These are phyloP conservation scores for Mycena leptocephala DNA, from an alignment of 768 basidiomycete species.

Conservation along the genomic window DNA sequence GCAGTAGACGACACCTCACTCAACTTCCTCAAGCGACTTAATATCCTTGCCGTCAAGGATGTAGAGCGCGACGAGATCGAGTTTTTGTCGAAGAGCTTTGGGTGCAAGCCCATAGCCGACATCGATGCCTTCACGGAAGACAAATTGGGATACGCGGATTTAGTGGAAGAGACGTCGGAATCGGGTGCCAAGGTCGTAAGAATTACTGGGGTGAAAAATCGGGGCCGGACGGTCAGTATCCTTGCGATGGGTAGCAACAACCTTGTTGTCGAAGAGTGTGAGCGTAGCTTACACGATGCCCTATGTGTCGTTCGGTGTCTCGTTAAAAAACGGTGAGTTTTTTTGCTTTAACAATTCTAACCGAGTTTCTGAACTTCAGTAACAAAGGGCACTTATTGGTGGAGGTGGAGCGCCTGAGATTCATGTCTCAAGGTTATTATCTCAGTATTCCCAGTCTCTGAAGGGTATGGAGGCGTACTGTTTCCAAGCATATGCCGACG, in stretches of 20 bases:
- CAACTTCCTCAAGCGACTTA: constrained; percentile 96
- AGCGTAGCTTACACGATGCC: constrained; percentile 97
- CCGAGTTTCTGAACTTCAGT: background rate
- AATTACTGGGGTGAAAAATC: constrained; percentile 95
- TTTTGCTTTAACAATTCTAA: background rate
- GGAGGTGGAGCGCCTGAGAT: constrained; percentile 99
- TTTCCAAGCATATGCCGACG: constrained; percentile 98
- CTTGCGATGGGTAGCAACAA: constrained; percentile 95
- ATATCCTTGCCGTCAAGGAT: constrained; percentile 97
- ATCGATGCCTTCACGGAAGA: constrained; percentile 98
- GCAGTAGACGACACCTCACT: constrained; percentile 99
- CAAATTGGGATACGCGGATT: constrained; percentile 96
- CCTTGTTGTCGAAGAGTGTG: constrained; percentile 96
- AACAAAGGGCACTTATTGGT: constrained; percentile 86
- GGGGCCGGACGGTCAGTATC: constrained; percentile 95
- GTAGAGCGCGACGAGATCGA: constrained; percentile 99
- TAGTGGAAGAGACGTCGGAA: constrained; percentile 91
- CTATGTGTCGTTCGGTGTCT: constrained; percentile 99
- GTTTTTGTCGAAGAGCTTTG: constrained; percentile 95
- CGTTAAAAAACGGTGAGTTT: constrained; percentile 93
- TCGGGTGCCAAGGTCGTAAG: constrained; percentile 93
- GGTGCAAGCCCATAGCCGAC: constrained; percentile 96
- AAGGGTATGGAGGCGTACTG: constrained; percentile 99
- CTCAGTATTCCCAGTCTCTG: constrained; percentile 92
- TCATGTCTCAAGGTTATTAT: constrained; percentile 92